Conservation (phyloP, 345 rosid genomes). For the Lagerstroemia speciosa region DNA sequence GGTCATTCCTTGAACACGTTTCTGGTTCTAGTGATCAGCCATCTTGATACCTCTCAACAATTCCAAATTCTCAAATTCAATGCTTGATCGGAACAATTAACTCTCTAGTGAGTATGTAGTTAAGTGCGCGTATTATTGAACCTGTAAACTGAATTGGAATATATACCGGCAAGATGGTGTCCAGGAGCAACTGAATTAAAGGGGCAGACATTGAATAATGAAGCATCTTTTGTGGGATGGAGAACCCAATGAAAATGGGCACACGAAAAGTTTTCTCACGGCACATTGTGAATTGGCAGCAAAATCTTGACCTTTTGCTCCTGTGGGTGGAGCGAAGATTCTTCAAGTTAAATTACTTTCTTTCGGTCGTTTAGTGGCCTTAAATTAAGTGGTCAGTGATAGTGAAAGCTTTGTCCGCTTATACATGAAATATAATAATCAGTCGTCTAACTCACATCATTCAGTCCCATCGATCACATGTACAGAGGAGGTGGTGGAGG, state of each 20-base stretch:
- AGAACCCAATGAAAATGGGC: not conserved
- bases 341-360: not conserved
- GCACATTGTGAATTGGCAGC: not conserved
- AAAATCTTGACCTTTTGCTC: not conserved
- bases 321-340: not conserved
- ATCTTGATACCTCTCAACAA: too few species aligned
- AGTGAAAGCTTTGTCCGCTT: not conserved
- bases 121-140: too few species aligned
- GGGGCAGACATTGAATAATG: not conserved
- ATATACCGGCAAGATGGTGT: not conserved
- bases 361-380: not conserved
- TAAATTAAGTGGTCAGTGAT: not conserved
- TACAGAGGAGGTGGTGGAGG: too few species aligned
- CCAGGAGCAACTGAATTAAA: too few species aligned
- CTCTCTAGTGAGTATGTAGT: too few species aligned
- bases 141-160: not conserved
- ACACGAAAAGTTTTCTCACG: not conserved
- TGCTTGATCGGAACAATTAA: too few species aligned
- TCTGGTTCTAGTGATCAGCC: too few species aligned
- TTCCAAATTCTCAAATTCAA: too few species aligned
- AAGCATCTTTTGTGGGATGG: not conserved
- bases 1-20: too few species aligned
- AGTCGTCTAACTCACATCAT: too few species aligned
- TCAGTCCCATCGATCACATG: too few species aligned
- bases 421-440: too few species aligned